Base-by-base conservation (phyloP, 306 rosid genomes). In the Lathyrus oleraceus region DNA sequence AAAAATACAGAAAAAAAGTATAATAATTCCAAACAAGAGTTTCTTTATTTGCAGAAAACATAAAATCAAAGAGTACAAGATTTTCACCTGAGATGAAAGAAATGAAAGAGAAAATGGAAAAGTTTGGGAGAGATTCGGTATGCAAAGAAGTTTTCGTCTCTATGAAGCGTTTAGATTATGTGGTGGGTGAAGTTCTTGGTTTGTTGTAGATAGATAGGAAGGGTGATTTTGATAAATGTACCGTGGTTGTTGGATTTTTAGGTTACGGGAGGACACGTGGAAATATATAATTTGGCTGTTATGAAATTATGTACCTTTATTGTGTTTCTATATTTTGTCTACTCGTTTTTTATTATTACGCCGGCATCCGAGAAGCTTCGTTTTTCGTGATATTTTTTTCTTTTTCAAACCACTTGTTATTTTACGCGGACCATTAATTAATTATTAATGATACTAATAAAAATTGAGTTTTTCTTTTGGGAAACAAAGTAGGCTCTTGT, bases 181-280 rank as follows among this genome's bases (percentile, higher is more conserved):
- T 20, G 77, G 20, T 72, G 7, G 61, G 11, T 72, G 17, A 32
- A 27, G 19, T 4, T 10, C 36, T 61, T 36, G 15, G 4, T 35
- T 45, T 76, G 68, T 17, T 65, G 67, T 49, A 14, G 70, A 14
- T n/a, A 25, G n/a, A 9, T 17, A 30, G 45, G 13, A 36, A 36
- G 23, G 28, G 7, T n/a, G 35, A 19, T 52, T 10, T 13, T 76
- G 78, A 76, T 76, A 71, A 42, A 57, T 36, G 19, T 6, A 69
- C 65, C 0, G 2, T 4, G 59, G 43, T 13, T 0, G 1, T 8
- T 3, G 13, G 67, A 30, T 59, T 5, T 65, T 52, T 27, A 0
- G 14, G 23, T 8, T 10, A 71, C 38, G 7, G 36, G 4, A 0
- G 19, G 17, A 76, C 75, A 76, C 84, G 84, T 76, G 84, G 67